These are phyloP conservation scores for Stygiomarasmius scandens DNA, from an alignment of 1,284 basidiomycete species.

Conservation along the genomic window DNA sequence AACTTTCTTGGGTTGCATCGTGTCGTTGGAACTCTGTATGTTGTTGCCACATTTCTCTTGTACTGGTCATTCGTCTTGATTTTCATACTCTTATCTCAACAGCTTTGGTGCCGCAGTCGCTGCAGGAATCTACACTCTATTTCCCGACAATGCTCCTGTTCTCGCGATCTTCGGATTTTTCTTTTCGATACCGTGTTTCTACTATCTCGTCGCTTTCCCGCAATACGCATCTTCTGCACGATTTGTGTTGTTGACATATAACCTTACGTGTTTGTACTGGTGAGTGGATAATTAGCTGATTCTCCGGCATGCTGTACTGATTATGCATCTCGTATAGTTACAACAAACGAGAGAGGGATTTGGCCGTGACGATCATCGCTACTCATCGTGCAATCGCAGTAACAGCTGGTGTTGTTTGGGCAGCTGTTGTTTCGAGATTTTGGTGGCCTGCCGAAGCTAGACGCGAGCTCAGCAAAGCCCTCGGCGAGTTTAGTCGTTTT, in stretches of 20 bases:
- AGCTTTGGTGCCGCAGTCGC: slow-evolving; percentile 84
- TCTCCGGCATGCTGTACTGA: neutral
- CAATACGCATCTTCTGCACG: slow-evolving; percentile 80
- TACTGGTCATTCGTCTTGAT: slow-evolving; percentile 8
- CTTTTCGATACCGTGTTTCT: slow-evolving; percentile 94
- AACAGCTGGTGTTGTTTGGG: slow-evolving; percentile 88
- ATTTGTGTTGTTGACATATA: slow-evolving; percentile 90
- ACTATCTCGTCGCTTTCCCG: slow-evolving; percentile 82
- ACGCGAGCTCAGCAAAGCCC: slow-evolving; percentile 79
- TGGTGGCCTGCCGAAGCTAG: slow-evolving; percentile 97
- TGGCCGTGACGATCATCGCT: slow-evolving; percentile 76
- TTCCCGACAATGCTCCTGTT: slow-evolving; percentile 75
- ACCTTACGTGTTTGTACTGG: slow-evolving; percentile 88
- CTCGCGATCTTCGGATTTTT: slow-evolving; percentile 87
- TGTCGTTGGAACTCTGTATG: slow-evolving; percentile 81
- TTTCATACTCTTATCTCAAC: slow-evolving; percentile 5
- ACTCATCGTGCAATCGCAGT: slow-evolving; percentile 80
- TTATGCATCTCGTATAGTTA: too few species aligned
- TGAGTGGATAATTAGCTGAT: slow-evolving; percentile 37
- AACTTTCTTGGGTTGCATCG: slow-evolving; percentile 81
- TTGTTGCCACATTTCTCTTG: slow-evolving; percentile 13
- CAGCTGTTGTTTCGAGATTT: slow-evolving; percentile 82
- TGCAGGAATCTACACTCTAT: slow-evolving; percentile 69
- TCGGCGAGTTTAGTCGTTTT: slow-evolving; percentile 83
- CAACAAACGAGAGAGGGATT: slow-evolving; percentile 74